These are phyloP conservation scores for Hypocrella siamensis DNA, from an alignment of 2,329 filamentous ascomycete species.

Conservation along the genomic window DNA sequence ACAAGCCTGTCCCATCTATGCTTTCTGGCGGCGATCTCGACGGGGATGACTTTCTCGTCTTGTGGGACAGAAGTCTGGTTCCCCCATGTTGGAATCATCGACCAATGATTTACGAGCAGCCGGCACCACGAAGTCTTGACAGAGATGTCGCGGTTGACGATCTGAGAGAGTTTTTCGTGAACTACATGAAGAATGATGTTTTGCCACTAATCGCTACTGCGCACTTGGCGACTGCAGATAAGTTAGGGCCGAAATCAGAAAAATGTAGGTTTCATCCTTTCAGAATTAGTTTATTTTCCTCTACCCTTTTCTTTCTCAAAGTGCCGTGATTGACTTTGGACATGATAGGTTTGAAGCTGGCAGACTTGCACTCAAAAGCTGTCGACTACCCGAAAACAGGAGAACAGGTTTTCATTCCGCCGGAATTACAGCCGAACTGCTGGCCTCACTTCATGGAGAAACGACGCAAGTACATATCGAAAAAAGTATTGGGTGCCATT, in stretches of 20 bases:
- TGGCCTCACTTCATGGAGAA: constrained; percentile 90
- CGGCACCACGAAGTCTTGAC: constrained; percentile 37
- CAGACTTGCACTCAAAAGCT: constrained; percentile 71
- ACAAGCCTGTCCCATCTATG: constrained; percentile 80
- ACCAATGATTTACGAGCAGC: constrained; percentile 62
- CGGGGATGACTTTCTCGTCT: constrained; percentile 87
- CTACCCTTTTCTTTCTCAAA: background rate
- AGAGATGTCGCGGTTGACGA: constrained; percentile 55
- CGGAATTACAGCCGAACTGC: constrained; percentile 38
- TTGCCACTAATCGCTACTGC: constrained; percentile 66
- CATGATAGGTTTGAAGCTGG: constrained; percentile 47
- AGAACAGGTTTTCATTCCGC: constrained; percentile 51
- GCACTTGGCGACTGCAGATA: constrained; percentile 67
- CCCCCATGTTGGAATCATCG: constrained; percentile 53
- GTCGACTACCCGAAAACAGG: constrained; percentile 95
- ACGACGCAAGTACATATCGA: constrained; percentile 46
- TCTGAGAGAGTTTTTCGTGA: constrained; percentile 73
- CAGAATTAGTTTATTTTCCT: constrained; percentile 3
- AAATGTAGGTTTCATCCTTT: constrained; percentile 51
- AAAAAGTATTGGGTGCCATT: constrained; percentile 59
- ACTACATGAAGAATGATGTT: constrained; percentile 82
- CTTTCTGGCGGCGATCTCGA: constrained; percentile 92
- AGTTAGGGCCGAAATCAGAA: constrained; percentile 46
- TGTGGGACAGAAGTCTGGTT: constrained; percentile 71
- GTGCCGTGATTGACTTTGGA: constrained; percentile 1